These are phyloP conservation scores for Cornus controversa DNA, from an alignment of 148 eudicot genomes.

Conservation along the genomic window DNA sequence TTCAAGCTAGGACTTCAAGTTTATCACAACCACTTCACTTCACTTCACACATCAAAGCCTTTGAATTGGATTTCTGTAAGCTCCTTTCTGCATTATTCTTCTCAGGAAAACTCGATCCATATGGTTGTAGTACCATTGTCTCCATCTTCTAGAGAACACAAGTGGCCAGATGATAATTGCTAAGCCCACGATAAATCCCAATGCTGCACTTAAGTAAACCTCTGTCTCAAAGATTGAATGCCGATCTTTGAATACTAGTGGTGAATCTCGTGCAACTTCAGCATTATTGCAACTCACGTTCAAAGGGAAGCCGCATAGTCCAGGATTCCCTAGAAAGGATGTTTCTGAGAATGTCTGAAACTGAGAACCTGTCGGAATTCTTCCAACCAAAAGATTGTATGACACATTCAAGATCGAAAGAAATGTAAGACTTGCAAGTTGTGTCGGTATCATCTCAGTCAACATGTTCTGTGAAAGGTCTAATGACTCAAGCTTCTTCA, in stretches of 20 bases:
- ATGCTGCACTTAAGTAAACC: constrained; percentile 26
- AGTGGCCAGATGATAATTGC: constrained; percentile 29
- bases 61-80: no score
- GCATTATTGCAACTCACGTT: not conserved
- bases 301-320: constrained; percentile 21
- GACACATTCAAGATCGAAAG: constrained; percentile 24
- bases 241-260: no score
- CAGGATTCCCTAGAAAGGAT: not conserved
- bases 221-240: not conserved
- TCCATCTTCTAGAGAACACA: constrained; percentile 18
- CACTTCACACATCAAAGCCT: no score
- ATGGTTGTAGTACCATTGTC: constrained; percentile 21
- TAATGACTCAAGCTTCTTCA: constrained; percentile 19
- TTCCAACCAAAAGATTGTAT: constrained; percentile 16
- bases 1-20: no score
- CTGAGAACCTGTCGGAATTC: constrained; percentile 21
- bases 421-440: constrained; percentile 23
- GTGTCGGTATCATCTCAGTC: constrained; percentile 18
- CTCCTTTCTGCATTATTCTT: no score
- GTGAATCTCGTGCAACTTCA: not conserved
- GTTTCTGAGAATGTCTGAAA: constrained; percentile 16
- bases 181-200: constrained; percentile 36
- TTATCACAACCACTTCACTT: no score
- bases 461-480: constrained; percentile 25
- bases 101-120: constrained; percentile 14